Base-by-base conservation (phyloP, 208 protist species). In the Crithidia sp. region DNA sequence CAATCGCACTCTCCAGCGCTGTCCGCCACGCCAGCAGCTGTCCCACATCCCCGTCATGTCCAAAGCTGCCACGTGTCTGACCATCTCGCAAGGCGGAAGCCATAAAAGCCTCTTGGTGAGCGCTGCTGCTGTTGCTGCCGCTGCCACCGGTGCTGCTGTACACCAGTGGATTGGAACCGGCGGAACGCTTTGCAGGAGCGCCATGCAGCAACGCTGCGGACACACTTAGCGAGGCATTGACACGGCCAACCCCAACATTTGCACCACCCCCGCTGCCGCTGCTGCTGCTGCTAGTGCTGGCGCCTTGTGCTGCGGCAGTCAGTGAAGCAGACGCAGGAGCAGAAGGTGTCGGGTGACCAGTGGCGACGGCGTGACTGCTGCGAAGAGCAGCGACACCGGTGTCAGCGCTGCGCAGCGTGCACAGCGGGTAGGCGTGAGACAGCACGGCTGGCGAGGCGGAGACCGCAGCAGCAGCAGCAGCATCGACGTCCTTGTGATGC, bases 31-130 rank as follows among this genome's bases (percentile, higher is more conserved):
- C 28, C 64, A 69, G 59, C 57, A 94, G 79, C 57, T 83, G 76
- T 67, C 59, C 52, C 55, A 88, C 67, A 55, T 94, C 89, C 54
- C 80, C 83, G 19, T 79, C 77, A 43, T 88, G 76, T 5, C 88
- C 85, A 40, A 82, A 84, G 52, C 68, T 68, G 16, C 82, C 64
- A 41, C 81, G 81, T 16, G 50, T 66, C 61, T 86, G 50, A 0
- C 88, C 88, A 45, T 84, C 79, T 2, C 74, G 74, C 52, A 79
- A 39, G 37, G 64, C 16, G 37, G 74, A 79, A 2, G 67, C 19
- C 74, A 74, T 74, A n/a, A 69, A 55, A 3, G 57, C 28, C 17
- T 79, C 74, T 14, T 45, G 53, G 5, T 52, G 56, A 36, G 59
- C 49, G 53, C 59, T n/a, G 44, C 54, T 41, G 14, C 0, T 55